Evolutionary conservation across 441 rosid species (phyloP).

Genomic region (Daphne laureola): DNA sequence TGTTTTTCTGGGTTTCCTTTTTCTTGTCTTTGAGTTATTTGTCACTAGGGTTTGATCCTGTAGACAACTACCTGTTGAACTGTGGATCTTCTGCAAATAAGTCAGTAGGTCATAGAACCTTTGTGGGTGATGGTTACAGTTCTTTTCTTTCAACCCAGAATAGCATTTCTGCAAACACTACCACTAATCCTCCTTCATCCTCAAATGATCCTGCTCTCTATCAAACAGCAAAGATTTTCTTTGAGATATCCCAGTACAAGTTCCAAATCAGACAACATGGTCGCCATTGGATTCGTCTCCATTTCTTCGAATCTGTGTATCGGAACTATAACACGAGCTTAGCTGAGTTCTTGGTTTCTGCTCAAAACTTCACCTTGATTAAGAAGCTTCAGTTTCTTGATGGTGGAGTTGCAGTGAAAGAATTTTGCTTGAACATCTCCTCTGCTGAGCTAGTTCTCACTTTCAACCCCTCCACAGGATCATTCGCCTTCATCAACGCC

Average conservation of each 20-base stretch:
- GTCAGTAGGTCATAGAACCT: slow-evolving; percentile 35
- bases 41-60: slow-evolving; percentile 39
- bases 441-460: slow-evolving; percentile 32
- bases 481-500: slow-evolving; percentile 70
- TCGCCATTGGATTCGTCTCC: slow-evolving; percentile 63
- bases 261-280: slow-evolving; percentile 47
- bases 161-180: slow-evolving; percentile 18
- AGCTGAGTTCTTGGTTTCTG: slow-evolving; percentile 62
- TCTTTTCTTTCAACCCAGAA: slow-evolving; percentile 24
- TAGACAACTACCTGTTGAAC: slow-evolving; percentile 47
- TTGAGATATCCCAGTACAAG: slow-evolving; percentile 27
- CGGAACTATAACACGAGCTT: slow-evolving; percentile 33
- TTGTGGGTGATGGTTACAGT: slow-evolving; percentile 38
- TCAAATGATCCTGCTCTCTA: slow-evolving; percentile 34
- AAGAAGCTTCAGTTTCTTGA: slow-evolving; percentile 29
- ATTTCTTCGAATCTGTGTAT: slow-evolving; percentile 48
- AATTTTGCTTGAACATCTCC: slow-evolving; percentile 48
- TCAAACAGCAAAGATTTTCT: slow-evolving; percentile 52
- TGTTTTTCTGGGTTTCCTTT: slow-evolving; percentile 27
- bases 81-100: slow-evolving; percentile 58
- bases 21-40: slow-evolving; percentile 21
- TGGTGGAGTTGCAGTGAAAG: slow-evolving; percentile 31
- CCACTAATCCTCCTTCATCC: slow-evolving; percentile 24
- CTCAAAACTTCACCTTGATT: slow-evolving; percentile 61
- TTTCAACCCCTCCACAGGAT: slow-evolving; percentile 38